These are phyloP conservation scores for Rhizopus delemar DNA, from an alignment of 371 early-diverging fungal species.

Conservation along the genomic window DNA sequence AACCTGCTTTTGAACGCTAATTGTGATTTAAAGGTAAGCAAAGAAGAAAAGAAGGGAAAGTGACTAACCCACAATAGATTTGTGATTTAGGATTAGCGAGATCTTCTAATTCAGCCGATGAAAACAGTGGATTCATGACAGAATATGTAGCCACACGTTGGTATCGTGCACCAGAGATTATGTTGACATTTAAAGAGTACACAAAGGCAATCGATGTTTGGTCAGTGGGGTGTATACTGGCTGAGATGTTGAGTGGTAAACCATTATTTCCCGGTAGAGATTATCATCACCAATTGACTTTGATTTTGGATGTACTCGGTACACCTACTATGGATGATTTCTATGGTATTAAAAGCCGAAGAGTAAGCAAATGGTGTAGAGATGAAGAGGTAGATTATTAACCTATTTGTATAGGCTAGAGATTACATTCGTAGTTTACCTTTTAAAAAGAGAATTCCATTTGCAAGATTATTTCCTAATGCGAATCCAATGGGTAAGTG, in stretches of 20 bases:
- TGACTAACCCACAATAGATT: constrained; percentile 50
- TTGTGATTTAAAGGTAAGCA: constrained; percentile 87
- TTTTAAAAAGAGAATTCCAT: constrained; percentile 86
- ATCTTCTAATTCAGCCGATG: constrained; percentile 85
- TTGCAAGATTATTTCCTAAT: constrained; percentile 75
- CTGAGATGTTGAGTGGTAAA: constrained; percentile 92
- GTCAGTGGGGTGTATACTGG: constrained; percentile 97
- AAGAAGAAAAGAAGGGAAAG: not conserved
- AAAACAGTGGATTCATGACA: constrained; percentile 92
- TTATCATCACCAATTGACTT: constrained; percentile 95
- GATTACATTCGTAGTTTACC: constrained; percentile 92
- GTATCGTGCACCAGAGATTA: constrained; percentile 99
- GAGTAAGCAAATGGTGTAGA: constrained; percentile 39
- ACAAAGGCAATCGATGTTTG: constrained; percentile 97
- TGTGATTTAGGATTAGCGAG: constrained; percentile 95
- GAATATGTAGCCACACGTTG: constrained; percentile 98
- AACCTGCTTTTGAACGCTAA: constrained; percentile 96
- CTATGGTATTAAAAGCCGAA: constrained; percentile 74
- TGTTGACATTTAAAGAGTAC: constrained; percentile 94
- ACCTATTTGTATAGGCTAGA: constrained; percentile 59
- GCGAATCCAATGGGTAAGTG: constrained; percentile 69
- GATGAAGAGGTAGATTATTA: not conserved
- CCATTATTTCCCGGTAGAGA: constrained; percentile 90
- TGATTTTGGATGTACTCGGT: constrained; percentile 96
- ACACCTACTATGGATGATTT: constrained; percentile 93